Base-by-base conservation (phyloP, 176 grass and related monocot species). In the Cenchrus purpureus region DNA sequence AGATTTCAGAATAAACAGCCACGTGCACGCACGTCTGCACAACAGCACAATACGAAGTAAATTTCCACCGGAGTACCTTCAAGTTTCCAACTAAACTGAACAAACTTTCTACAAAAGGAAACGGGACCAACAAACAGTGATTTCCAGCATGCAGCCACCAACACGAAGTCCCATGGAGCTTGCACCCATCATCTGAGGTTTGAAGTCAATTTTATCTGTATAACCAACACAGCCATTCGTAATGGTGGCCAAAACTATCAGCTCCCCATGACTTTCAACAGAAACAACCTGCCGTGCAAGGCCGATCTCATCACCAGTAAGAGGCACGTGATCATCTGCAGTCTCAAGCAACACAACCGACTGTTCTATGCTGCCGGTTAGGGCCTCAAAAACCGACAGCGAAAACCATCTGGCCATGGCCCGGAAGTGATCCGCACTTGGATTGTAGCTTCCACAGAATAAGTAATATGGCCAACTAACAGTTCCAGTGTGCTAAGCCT, bases 401-500 rank as follows among this genome's bases (percentile, higher is more conserved):
- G 2, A 65, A 83, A 83, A 74, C 81, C 70, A 74, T 83, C 6
- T 65, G 81, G 81, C 65, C 65, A 40, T 74, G 59, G 2, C 29
- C 48, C 58, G 22, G 17, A 45, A 22, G 20, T 11, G 11, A 65
- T 14, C 74, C 13, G 48, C 29, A 83, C 58, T 12, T 12, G 40
- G 45, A 46, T 46, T 46, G 45, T 46, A 46, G 45, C 45, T 46
- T 46, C 45, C 45, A 46, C 45, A 46, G 4, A 46, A 9, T 46
- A 46, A 46, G 8, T 9, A 9, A 46, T 46, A 0, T 46, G 7
- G 45, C 45, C 45, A 9, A 46, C 7, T 46, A 46, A 46, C 45
- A 46, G 3, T 40, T 46, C 45, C 45, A 46, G 45, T 46, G 45
- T 46, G 45, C 45, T 46, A 46, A 46, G 45, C 45, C 45, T 46